phyloP scores from a whole-genome alignment of 2,329 filamentous ascomycete species.

The Dothistroma pini region DNA sequence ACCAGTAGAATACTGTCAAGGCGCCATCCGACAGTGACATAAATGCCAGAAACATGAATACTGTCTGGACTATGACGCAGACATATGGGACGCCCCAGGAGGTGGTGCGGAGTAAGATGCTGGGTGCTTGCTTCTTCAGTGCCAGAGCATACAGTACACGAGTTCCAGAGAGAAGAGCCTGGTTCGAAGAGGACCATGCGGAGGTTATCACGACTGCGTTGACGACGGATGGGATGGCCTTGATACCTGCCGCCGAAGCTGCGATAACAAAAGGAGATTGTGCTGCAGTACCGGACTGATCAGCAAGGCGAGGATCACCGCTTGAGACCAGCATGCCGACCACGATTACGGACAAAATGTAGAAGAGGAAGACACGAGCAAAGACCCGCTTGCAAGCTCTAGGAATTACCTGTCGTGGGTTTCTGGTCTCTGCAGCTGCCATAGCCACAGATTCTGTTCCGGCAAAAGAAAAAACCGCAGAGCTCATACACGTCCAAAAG shows the following conservation, averaged over 20 bases:
- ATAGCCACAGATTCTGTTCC: constrained; percentile 27
- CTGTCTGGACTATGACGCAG: constrained; percentile 25
- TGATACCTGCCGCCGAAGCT: constrained; percentile 57
- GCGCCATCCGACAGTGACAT: constrained; percentile 42
- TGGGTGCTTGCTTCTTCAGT: constrained; percentile 62
- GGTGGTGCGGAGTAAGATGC: constrained; percentile 43
- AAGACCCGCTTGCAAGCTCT: constrained; percentile 26
- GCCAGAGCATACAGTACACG: constrained; percentile 55
- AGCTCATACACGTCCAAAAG: constrained; percentile 34
- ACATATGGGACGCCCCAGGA: constrained; percentile 26
- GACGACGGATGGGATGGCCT: constrained; percentile 59
- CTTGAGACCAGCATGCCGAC: constrained; percentile 39
- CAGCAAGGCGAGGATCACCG: constrained; percentile 35
- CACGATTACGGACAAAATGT: constrained; percentile 39
- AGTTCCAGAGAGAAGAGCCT: constrained; percentile 51
- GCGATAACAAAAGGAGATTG: constrained; percentile 57
- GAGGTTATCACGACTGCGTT: constrained; percentile 66
- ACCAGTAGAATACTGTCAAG: constrained; percentile 63
- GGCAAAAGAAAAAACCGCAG: constrained; percentile 24
- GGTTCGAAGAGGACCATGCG: constrained; percentile 56
- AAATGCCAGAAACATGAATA: constrained; percentile 31
- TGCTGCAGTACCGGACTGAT: constrained; percentile 35
- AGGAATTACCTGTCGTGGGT: constrained; percentile 26
- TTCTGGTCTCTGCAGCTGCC: constrained; percentile 27
- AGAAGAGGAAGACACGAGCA: constrained; percentile 35